Conservation (phyloP, 805 yeast species). For the Pichia cephalocereana region DNA sequence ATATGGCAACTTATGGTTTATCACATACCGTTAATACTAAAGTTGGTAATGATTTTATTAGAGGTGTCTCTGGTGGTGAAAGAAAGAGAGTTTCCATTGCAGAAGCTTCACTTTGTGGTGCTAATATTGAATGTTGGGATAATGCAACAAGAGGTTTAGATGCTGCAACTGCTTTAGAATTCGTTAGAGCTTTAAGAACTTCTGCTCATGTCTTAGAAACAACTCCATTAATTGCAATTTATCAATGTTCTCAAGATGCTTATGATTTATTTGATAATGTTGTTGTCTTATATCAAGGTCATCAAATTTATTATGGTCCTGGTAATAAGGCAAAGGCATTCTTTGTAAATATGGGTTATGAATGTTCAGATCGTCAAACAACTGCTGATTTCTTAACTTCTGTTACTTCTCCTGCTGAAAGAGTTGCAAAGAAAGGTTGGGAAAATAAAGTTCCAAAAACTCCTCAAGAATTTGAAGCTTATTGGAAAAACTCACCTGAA, state of each 20-base stretch:
- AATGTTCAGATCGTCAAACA: conserved; percentile 38
- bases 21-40: conserved; percentile 47
- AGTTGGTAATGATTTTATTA: conserved; percentile 53
- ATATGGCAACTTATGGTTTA: conserved; percentile 23
- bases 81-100: conserved; percentile 58
- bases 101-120: conserved; percentile 35
- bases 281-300: conserved; percentile 33
- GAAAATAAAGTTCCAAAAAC: conserved; percentile 32
- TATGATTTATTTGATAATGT: conserved; percentile 37
- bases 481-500: conserved; percentile 31
- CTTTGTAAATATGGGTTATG: conserved; percentile 37
- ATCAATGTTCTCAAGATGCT: conserved; percentile 36
- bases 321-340: conserved; percentile 29
- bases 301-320: conserved; percentile 34
- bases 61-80: conserved; percentile 66
- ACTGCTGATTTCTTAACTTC: conserved; percentile 39
- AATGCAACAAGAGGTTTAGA: conserved; percentile 67
- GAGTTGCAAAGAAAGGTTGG: conserved; percentile 25
- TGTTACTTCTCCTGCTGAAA: conserved; percentile 23
- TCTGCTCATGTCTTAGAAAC: conserved; percentile 41
- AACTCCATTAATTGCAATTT: conserved; percentile 45
- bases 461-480: conserved; percentile 31
- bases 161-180: conserved; percentile 61
- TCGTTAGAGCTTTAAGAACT: conserved; percentile 47
- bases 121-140: conserved; percentile 49